These are phyloP conservation scores for Leishmania braziliensis DNA, from an alignment of 208 protist genomes.

Conservation along the genomic window DNA sequence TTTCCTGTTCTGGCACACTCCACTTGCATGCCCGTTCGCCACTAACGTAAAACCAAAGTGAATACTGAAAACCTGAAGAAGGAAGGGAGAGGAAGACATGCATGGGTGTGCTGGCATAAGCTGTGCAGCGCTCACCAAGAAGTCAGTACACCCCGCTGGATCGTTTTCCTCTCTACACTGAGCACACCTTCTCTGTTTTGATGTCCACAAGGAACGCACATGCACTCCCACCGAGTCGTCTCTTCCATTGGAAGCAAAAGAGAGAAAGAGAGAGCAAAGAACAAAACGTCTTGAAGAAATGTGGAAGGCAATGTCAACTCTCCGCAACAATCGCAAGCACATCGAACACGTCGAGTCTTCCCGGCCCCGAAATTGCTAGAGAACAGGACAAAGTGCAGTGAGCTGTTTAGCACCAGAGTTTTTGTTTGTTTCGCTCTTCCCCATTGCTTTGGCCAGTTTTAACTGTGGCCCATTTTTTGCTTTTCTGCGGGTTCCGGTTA, in stretches of 20 bases:
- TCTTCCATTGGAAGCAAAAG: neutral
- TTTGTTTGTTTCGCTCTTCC: neutral
- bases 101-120: neutral
- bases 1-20: neutral
- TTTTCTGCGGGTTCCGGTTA: neutral
- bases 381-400: neutral
- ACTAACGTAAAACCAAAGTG: neutral
- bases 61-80: neutral
- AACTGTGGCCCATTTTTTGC: neutral
- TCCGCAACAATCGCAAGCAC: neutral
- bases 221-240: neutral
- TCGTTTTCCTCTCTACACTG: neutral
- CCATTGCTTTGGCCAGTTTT: neutral
- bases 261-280: neutral
- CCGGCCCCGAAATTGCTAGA: neutral
- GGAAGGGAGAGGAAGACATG: neutral
- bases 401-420: neutral
- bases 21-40: no score
- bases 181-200: neutral
- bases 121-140: neutral
- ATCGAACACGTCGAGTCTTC: neutral
- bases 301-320: neutral
- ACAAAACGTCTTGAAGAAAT: neutral
- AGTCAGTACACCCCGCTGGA: neutral
- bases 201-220: neutral